Evolutionary conservation across 1,139 yeast species (phyloP), one percentile per base, ranked within the genome.

Genomic region (Protomyces pachydermus): DNA sequence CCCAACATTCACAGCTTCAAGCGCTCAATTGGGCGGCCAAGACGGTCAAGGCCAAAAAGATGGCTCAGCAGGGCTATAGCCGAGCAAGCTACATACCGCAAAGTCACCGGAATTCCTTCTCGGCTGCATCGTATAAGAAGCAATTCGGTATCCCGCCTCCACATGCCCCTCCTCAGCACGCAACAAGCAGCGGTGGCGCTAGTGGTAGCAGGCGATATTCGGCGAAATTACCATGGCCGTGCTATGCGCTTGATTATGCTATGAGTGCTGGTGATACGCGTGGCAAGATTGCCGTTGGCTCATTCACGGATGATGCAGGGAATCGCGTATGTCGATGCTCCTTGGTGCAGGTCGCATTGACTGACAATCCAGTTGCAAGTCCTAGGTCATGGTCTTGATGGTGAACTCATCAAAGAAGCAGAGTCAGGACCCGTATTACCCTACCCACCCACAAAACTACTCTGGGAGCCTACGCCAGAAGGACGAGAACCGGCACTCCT

Each of bases 391-490:
- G 52, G 55, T 42, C 50, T 52, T 20, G 60, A 60, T 14, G 64
- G 58, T 5, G 60, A 54, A 35, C 32, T 60, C 14, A 52, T 39
- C 16, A 54, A 54, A 32, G 60, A 52, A 12, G 64, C 64, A 25
- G 64, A 60, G 39, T 56, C 55, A 5, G 64, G 54, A 28, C 45
- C 60, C 28, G 54, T 45, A 4, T 16, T 60, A 28, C 58, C 64
- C 28, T 64, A 53, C 37, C 66, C 66, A 6, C 56, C 53, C 42
- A 64, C 64, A 25, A 64, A 64, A 45, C 42, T 54, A 28, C 45
- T 64, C 28, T 64, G 66, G 66, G 63, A 64, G 37, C 56, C 66
- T 5, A 37, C 55, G 23, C 18, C 61, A 1, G 53, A 55, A 14
- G 52, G 52, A 18, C 20, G n/a, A 12, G 58, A 57, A n/a, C 35